Evolutionary conservation across 1,139 yeast species (phyloP).

Genomic region (Diutina scorzettiae): DNA sequence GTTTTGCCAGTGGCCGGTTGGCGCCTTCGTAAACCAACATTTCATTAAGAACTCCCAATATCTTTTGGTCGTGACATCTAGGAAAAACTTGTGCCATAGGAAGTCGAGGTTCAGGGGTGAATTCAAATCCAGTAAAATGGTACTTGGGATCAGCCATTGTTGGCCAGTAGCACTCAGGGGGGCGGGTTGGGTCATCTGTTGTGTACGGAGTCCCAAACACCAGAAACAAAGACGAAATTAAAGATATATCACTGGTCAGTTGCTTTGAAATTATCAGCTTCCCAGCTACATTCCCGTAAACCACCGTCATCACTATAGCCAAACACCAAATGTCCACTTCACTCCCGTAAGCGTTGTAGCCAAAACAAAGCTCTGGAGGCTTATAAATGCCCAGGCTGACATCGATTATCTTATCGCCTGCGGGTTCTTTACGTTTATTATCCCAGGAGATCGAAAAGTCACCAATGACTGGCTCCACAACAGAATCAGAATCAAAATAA

Average conservation of each 20-base stretch:
- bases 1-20: not conserved
- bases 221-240: conserved; percentile 50
- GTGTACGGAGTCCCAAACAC: conserved; percentile 59
- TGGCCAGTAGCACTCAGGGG: conserved; percentile 22
- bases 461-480: conserved; percentile 36
- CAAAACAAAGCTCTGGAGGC: conserved; percentile 76
- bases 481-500: conserved; percentile 15
- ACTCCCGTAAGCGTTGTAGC: conserved; percentile 45
- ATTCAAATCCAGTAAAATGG: conserved; percentile 21
- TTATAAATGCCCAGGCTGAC: conserved; percentile 70
- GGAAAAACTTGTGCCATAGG: conserved; percentile 16
- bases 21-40: not conserved
- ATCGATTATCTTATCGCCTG: conserved; percentile 44
- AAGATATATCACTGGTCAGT: conserved; percentile 46
- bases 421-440: conserved; percentile 23
- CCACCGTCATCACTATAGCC: conserved; percentile 54
- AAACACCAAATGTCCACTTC: conserved; percentile 76
- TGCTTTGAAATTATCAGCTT: conserved; percentile 20
- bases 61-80: conserved; percentile 12
- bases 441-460: conserved; percentile 74
- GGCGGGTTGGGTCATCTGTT: conserved; percentile 8
- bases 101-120: conserved; percentile 13
- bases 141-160: conserved; percentile 20
- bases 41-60: conserved; percentile 9
- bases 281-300: conserved; percentile 38